Evolutionary conservation across 108 stramenopile genomes (phyloP), one percentile per base, ranked within the genome.

Genomic region (Aurantiochytrium sp.): DNA sequence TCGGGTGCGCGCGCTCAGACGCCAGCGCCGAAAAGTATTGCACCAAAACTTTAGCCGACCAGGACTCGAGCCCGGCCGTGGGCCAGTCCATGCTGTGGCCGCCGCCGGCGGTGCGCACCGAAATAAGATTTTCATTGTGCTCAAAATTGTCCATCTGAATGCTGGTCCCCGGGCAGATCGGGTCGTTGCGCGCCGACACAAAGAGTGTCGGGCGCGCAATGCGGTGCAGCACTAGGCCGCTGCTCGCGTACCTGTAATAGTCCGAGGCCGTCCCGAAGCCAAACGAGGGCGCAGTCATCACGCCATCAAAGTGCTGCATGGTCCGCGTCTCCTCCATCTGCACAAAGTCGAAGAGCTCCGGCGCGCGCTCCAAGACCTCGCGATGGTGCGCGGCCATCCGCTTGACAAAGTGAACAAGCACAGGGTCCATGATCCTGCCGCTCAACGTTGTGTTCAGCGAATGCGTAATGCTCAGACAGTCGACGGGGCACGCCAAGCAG

Each of bases 1-100:
- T n/a, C n/a, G n/a, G n/a, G n/a, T n/a, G n/a, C n/a, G n/a, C n/a
- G n/a, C n/a, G n/a, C n/a, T n/a, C n/a, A n/a, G n/a, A n/a, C n/a
- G n/a, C 34, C 32, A 65, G 59, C 8, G 59, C 34, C 34, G 59
- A 17, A 65, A 65, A 65, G 59, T 65, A 65, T 19, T 30, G 27
- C 8, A 65, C 59, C 10, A 65, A 34, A 19, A 65, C 32, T 34
- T 65, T 65, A 27, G 59, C 59, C 10, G 59, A 65, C 59, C 59
- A 65, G 1, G 59, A 1, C 59, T 65, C 32, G 0, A 65, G 34
- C 34, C 15, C 19, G 22, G 59, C 15, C 10, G 59, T 65, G 19
- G 73, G 73, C 73, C 73, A 81, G 32, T 81, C 73, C 73, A 81
- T 81, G 42, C 42, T 48, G 24, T 81, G 73, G 6, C 73, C 73